These are phyloP conservation scores for Epichloe sylvatica DNA, from an alignment of 2,329 filamentous ascomycete genomes.

Conservation along the genomic window DNA sequence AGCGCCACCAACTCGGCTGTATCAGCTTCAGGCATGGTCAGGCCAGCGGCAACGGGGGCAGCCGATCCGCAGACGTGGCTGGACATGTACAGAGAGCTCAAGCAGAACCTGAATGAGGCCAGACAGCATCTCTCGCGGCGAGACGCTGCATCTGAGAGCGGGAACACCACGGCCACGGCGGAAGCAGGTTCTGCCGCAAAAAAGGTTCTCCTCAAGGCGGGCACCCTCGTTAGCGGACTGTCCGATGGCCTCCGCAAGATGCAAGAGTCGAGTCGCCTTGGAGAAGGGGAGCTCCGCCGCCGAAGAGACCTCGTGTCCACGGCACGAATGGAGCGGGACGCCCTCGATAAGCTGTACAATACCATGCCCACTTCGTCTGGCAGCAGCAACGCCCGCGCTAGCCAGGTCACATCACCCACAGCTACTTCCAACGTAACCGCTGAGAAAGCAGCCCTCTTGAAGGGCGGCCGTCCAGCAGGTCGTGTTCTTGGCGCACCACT, in stretches of 20 bases:
- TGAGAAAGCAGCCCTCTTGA: constrained; percentile 37
- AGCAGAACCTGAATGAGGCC: constrained; percentile 47
- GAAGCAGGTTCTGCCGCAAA: constrained; percentile 65
- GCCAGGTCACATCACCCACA: constrained; percentile 12
- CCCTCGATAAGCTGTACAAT: constrained; percentile 58
- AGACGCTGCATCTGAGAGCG: constrained; percentile 36
- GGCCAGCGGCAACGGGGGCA: constrained; percentile 26
- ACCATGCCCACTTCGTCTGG: constrained; percentile 24
- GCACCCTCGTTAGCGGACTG: constrained; percentile 47
- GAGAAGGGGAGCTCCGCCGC: constrained; percentile 61
- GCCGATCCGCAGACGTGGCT: constrained; percentile 58
- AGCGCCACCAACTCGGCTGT: constrained; percentile 35
- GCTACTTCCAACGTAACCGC: constrained; percentile 18
- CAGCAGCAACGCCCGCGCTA: constrained; percentile 25
- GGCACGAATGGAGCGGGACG: constrained; percentile 60
- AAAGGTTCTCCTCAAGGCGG: constrained; percentile 54
- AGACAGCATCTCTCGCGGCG: constrained; percentile 54
- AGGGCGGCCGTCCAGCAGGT: constrained; percentile 29
- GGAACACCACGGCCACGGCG: constrained; percentile 29
- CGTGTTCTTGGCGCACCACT: constrained; percentile 60
- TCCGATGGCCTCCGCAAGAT: constrained; percentile 50
- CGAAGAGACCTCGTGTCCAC: constrained; percentile 56
- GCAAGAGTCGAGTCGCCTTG: constrained; percentile 41
- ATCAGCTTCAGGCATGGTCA: constrained; percentile 30
- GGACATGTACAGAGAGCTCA: constrained; percentile 61